Conservation (phyloP, 192 early-diverging fungal species). For the Backusella liffmaniae region DNA sequence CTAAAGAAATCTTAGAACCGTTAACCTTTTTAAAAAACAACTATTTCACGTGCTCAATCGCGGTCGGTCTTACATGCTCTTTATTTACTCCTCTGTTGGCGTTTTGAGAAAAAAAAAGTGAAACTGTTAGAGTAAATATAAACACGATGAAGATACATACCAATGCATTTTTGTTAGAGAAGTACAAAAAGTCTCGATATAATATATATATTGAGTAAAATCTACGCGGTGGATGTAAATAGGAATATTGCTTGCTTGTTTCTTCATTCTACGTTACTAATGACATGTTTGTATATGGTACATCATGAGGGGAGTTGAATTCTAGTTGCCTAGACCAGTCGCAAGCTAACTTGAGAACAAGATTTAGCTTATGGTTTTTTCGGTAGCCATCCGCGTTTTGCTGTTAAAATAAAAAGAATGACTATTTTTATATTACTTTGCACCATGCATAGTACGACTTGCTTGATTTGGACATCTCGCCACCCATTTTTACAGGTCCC, state of each 20-base stretch:
- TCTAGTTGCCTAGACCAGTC: not conserved
- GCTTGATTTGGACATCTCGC: not conserved
- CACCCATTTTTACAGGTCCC: not conserved
- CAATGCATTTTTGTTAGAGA: not conserved
- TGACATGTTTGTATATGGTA: not conserved
- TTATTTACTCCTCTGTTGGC: not conserved
- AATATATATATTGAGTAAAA: not conserved
- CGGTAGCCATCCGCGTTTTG: not conserved
- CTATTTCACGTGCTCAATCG: not conserved
- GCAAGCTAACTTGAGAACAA: not conserved
- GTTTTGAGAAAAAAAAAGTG: slow-evolving; percentile 6
- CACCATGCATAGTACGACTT: not conserved
- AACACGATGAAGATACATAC: not conserved
- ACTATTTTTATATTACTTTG: not conserved
- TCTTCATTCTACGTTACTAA: not conserved
- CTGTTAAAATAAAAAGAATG: not conserved
- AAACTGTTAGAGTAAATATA: not conserved
- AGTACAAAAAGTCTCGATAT: not conserved
- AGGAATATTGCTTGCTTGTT: not conserved
- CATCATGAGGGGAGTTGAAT: not conserved
- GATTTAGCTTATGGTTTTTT: not conserved
- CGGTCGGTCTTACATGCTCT: not conserved
- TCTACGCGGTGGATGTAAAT: not conserved
- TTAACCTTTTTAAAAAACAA: not conserved
- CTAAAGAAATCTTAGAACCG: slow-evolving; percentile 4